phyloP scores from a whole-genome alignment of 768 basidiomycete species.

The Lactarius deliciosus region DNA sequence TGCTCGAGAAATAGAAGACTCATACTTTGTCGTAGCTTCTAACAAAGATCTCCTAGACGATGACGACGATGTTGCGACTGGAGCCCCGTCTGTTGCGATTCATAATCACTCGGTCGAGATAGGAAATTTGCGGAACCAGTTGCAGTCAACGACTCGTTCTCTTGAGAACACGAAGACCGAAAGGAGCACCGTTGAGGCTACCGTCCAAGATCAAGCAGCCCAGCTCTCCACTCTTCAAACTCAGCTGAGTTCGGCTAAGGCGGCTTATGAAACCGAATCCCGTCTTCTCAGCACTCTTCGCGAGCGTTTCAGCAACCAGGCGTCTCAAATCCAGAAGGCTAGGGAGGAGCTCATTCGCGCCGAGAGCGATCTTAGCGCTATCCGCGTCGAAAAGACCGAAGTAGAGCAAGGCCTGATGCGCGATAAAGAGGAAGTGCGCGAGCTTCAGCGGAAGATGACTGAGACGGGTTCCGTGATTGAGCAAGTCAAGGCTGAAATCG shows the following conservation, averaged over 20 bases:
- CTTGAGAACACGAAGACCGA: conserved; percentile 65
- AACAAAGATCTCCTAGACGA: conserved; percentile 68
- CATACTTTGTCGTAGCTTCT: conserved; percentile 14
- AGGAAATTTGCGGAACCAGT: conserved; percentile 82
- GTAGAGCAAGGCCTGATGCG: conserved; percentile 81
- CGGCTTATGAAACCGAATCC: conserved; percentile 83
- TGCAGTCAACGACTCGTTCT: conserved; percentile 74
- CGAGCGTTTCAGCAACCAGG: conserved; percentile 67
- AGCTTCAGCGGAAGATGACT: conserved; percentile 79
- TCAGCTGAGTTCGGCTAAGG: conserved; percentile 80
- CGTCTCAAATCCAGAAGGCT: conserved; percentile 65
- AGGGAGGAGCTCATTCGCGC: conserved; percentile 80
- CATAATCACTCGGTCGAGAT: conserved; percentile 83
- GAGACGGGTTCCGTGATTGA: conserved; percentile 76
- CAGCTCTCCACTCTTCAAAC: conserved; percentile 80
- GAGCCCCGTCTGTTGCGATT: conserved; percentile 48
- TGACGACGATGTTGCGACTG: conserved; percentile 56
- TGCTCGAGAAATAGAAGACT: conserved; percentile 17
- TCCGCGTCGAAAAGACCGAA: conserved; percentile 88
- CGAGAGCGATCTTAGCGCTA: conserved; percentile 88
- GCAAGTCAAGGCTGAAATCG: conserved; percentile 67
- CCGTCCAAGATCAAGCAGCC: conserved; percentile 62
- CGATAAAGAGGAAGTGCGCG: conserved; percentile 93
- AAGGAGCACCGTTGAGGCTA: conserved; percentile 62
- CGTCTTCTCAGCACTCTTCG: conserved; percentile 63